Evolutionary conservation across 1,284 basidiomycete genomes (phyloP), one percentile per base, ranked within the genome.

Genomic region (Leccinum fuscescens): DNA sequence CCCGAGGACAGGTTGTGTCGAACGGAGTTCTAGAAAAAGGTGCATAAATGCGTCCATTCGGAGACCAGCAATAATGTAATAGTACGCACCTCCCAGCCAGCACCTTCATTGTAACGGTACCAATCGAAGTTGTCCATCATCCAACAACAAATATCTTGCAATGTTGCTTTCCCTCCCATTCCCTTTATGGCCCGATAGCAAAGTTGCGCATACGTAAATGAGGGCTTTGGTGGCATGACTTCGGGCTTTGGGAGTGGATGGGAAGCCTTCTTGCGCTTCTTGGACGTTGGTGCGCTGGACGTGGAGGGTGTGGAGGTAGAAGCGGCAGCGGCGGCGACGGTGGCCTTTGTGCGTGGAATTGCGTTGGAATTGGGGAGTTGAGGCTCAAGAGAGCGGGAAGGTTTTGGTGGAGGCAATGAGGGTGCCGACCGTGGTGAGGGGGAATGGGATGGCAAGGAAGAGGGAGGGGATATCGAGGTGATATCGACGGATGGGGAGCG

Each of bases 91-190:
- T 92, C 92, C 94, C 94, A 96, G 46, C 90, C 91, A 11, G 80
- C 80, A 60, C 89, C 86, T 70, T 89, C 86, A 63, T 89, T 87
- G 69, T 88, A 87, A 59, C 87, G 86, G 79, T 95, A 98, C 85
- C 94, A 96, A 64, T 94, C 92, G 76, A 89, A 90, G 62, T 86
- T 89, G 54, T 89, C 89, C 69, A 89, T 87, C 63, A 97, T 93
- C 93, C 94, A 97, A 57, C 86, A 85, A 71, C 93, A 94, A 55
- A 97, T 94, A 69, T 96, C 93, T 65, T 95, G 93, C 62, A 97
- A 73, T 0, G 95, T 96, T 29, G 92, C 93, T 72, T 93, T 91
- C 46, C 92, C 92, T 51, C 88, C 87, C 66, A 90, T 82, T 35
- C 82, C 83, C 68, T 87, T 90, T 74, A 93, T 90, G 60, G 90